These are phyloP conservation scores for Aspergillus baeticus DNA, from an alignment of 495 filamentous ascomycete genomes.

Conservation along the genomic window DNA sequence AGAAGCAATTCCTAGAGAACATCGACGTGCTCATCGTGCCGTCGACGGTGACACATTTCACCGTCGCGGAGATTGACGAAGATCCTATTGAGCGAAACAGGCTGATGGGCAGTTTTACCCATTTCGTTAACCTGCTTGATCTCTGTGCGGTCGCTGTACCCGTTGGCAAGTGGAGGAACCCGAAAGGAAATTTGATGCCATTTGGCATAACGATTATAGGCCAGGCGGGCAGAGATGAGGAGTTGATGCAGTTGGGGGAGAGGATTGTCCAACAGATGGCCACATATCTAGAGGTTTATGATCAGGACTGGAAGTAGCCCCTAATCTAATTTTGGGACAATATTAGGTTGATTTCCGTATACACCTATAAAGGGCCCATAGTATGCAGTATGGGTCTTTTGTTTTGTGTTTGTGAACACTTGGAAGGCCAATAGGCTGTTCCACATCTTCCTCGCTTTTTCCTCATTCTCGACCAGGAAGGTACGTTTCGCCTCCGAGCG, in stretches of 20 bases:
- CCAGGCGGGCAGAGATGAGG: constrained; percentile 3
- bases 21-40: constrained; percentile 5
- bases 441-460: too few relatives aligned
- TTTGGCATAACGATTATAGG: constrained; percentile 9
- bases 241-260: constrained; percentile 3
- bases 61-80: constrained; percentile 3
- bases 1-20: neutral
- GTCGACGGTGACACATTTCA: constrained; percentile 5
- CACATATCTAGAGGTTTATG: neutral
- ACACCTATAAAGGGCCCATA: too few relatives aligned
- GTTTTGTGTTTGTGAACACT: too few relatives aligned
- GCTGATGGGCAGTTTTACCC: constrained; percentile 8
- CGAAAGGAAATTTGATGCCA: constrained; percentile 6
- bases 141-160: constrained; percentile 5
- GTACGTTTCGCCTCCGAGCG: too few relatives aligned
- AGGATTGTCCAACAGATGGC: neutral
- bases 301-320: too few relatives aligned
- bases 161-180: constrained; percentile 1
- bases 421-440: too few relatives aligned
- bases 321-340: too few relatives aligned
- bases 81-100: constrained; percentile 3
- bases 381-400: too few relatives aligned
- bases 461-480: too few relatives aligned
- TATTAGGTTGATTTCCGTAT: too few relatives aligned
- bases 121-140: constrained; percentile 9